Evolutionary conservation across 129 eudicot species (phyloP), one percentile per base, ranked within the genome.

Genomic region (Glebionis coronaria): DNA sequence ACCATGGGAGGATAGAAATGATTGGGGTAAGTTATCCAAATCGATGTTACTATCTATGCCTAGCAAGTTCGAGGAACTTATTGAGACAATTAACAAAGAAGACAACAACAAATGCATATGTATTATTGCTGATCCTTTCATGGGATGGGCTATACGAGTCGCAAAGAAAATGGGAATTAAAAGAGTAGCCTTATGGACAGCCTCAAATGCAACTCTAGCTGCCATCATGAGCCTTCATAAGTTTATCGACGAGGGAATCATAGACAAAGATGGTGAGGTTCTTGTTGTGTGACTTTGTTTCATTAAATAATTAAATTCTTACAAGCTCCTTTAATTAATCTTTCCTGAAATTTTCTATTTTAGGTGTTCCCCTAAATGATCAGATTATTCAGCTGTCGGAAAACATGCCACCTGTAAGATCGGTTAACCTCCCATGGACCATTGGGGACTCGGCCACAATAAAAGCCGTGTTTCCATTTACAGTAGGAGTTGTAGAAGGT

Each of bases 1-100:
- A 42, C 61, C 83, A 1, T 28, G 73, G 44, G 85, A 81, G 13
- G 82, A 87, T 46, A 78, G 95, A 56, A 78, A 61, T 40, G 28
- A 61, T 40, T 15, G n/a, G n/a, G 19, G 7, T 12, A 49, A 49
- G 19, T 3, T 15, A 49, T 7, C 19, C n/a, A 15, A 49, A 49
- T 1, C 8, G 18, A 49, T 49, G 15, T 49, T 49, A 4, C n/a
- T 5, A 49, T 12, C 18, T 12, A 49, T 49, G 54, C 54, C 54
- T 49, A 15, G n/a, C 54, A 49, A 10, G 18, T 15, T 49, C n/a
- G 54, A 49, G 54, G 54, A 49, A 15, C 54, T 49, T 1, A 49
- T 49, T 3, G 16, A 49, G 18, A 5, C 16, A 12, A 11, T 49
- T 0, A 49, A 49, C 54, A 14, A 49, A 49, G 8, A 4, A 49